Evolutionary conservation across 805 yeast genomes (phyloP).

Genomic region (Yarrowia osloensis): DNA sequence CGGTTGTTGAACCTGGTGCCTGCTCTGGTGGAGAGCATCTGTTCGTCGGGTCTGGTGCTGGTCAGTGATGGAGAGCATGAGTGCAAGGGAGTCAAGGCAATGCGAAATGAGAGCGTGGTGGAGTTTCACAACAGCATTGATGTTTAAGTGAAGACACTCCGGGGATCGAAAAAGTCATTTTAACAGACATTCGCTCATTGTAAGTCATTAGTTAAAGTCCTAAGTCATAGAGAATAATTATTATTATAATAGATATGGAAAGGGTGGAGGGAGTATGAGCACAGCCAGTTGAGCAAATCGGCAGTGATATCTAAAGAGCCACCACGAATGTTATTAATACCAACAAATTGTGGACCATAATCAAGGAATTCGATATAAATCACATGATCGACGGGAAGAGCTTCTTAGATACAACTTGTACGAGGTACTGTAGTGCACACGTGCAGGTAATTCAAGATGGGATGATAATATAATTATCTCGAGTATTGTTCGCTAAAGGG

Average conservation of each 20-base stretch:
- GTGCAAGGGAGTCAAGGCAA: slow-evolving; percentile 58
- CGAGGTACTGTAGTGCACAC: too few species aligned
- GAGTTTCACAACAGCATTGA: slow-evolving; percentile 65
- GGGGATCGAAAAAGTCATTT: slow-evolving; percentile 5
- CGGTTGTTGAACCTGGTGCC: slow-evolving; percentile 73
- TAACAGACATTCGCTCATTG: slow-evolving; percentile 7
- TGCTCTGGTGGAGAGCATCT: slow-evolving; percentile 67
- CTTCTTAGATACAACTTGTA: too few species aligned
- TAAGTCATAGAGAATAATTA: slow-evolving; percentile 2
- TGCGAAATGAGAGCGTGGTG: slow-evolving; percentile 61
- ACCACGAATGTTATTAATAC: too few species aligned
- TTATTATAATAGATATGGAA: neutral
- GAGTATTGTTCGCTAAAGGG: too few species aligned
- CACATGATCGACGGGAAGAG: too few species aligned
- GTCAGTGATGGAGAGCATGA: slow-evolving; percentile 53
- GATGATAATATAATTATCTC: too few species aligned
- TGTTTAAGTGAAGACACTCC: slow-evolving; percentile 39
- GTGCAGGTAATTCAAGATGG: too few species aligned
- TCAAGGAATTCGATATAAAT: too few species aligned
- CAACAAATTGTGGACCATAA: too few species aligned
- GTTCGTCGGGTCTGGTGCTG: slow-evolving; percentile 78
- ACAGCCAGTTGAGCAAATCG: too few species aligned
- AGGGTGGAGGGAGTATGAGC: too few species aligned
- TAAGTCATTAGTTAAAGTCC: slow-evolving; percentile 7
- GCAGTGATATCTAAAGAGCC: too few species aligned